Evolutionary conservation across 805 yeast genomes (phyloP).

Genomic region (Saccharomycopsis amapae): DNA sequence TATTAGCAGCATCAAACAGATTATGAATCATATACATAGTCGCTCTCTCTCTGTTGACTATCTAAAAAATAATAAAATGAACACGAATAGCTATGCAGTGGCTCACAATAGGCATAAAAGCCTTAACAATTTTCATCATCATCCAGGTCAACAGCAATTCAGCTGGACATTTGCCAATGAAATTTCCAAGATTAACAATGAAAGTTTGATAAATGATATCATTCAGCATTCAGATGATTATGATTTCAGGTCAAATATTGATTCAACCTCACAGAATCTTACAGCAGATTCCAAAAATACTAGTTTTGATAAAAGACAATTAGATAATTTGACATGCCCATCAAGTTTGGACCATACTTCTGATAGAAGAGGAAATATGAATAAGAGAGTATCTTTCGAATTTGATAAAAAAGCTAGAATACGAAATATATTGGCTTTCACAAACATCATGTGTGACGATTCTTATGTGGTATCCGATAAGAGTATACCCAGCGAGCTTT

Average conservation of each 20-base stretch:
- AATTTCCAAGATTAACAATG: neutral
- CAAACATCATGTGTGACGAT: constrained; percentile 1
- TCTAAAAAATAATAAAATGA: neutral
- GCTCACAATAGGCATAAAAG: neutral
- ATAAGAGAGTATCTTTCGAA: neutral
- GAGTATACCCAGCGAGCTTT: constrained; percentile 3
- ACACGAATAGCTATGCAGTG: neutral
- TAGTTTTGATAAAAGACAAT: too few relatives aligned
- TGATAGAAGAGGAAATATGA: neutral
- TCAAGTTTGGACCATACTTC: too few relatives aligned
- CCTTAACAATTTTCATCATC: neutral
- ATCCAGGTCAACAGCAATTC: too few relatives aligned
- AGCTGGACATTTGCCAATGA: neutral
- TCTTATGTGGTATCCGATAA: constrained; percentile 10
- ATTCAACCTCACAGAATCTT: too few relatives aligned
- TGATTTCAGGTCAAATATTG: constrained; percentile 3
- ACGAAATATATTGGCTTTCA: too few relatives aligned
- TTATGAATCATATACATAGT: constrained; percentile 9
- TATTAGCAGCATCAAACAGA: constrained; percentile 11
- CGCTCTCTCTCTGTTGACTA: constrained; percentile 9
- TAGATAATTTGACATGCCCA: too few relatives aligned
- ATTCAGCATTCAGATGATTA: constrained; percentile 8
- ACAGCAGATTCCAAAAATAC: too few relatives aligned
- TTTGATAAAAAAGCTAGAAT: neutral
- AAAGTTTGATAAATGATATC: constrained; percentile 16